A percentile compares a stretch with the other conserved stretches of the same genome.
These are phyloP conservation scores for Hura crepitans DNA, from an alignment of 441 rosid genomes.

Conservation along the genomic window DNA sequence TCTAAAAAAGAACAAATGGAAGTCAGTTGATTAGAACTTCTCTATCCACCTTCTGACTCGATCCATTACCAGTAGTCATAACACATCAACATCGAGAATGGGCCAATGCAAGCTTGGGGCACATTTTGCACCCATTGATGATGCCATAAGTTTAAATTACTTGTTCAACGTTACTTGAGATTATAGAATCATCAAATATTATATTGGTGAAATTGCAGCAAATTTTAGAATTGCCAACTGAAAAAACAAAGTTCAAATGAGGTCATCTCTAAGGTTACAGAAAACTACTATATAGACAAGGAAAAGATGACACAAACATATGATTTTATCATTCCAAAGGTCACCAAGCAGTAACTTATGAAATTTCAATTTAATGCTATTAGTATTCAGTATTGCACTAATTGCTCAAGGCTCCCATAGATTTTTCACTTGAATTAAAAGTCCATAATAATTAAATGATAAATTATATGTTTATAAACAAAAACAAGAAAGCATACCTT, in stretches of 20 bases:
- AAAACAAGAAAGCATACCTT: constrained; percentile 32
- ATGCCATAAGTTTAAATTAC: background rate
- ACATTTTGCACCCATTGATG: too few species aligned
- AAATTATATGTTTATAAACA: background rate
- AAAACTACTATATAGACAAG: background rate
- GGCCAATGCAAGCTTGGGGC: too few species aligned
- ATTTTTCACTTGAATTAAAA: background rate
- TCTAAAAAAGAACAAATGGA: too few species aligned
- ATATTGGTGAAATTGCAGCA: too few species aligned
- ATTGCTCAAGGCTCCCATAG: constrained; percentile 2
- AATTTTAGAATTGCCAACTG: too few species aligned
- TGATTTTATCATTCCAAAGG: background rate
- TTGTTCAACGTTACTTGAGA: background rate
- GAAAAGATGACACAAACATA: background rate
- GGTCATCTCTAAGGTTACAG: background rate
- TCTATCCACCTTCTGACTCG: too few species aligned
- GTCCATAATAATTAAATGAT: background rate
- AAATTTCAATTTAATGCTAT: background rate
- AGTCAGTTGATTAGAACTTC: too few species aligned
- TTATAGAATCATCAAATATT: background rate
- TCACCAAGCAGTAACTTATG: background rate
- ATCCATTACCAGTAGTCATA: too few species aligned
- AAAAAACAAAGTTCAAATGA: background rate
- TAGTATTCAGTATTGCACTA: too few species aligned
- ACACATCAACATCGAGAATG: too few species aligned